phyloP scores from a whole-genome alignment of 805 yeast species.

The Kluyveromyces siamensis region DNA sequence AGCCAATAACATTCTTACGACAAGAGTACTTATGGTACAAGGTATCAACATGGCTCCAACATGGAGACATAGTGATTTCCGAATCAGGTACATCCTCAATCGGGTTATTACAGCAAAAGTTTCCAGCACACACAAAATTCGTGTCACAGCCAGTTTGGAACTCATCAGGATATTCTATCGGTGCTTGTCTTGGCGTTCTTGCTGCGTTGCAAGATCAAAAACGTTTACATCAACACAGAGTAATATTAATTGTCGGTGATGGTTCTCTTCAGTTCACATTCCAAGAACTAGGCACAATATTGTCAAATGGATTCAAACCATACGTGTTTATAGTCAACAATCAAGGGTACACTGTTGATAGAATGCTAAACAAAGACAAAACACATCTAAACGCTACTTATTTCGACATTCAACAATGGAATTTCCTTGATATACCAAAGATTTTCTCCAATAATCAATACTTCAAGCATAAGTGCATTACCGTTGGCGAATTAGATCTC shows the following conservation, averaged over 20 bases:
- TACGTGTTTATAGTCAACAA: constrained; percentile 53
- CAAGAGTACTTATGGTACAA: constrained; percentile 45
- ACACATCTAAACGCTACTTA: constrained; percentile 33
- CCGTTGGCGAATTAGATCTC: constrained; percentile 40
- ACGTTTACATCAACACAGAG: constrained; percentile 35
- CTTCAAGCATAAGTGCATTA: constrained; percentile 36
- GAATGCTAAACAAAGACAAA: constrained; percentile 47
- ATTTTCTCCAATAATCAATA: constrained; percentile 49
- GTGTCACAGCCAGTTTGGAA: constrained; percentile 61
- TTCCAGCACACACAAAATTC: constrained; percentile 43
- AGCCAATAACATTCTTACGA: constrained; percentile 18
- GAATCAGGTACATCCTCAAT: constrained; percentile 63
- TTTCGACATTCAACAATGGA: constrained; percentile 58
- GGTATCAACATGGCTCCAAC: constrained; percentile 41
- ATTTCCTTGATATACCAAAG: constrained; percentile 36
- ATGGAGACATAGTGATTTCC: constrained; percentile 49
- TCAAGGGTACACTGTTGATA: constrained; percentile 58
- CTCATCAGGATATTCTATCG: constrained; percentile 56
- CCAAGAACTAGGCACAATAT: constrained; percentile 54
- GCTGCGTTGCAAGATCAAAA: constrained; percentile 44
- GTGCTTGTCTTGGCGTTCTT: constrained; percentile 55
- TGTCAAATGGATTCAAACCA: constrained; percentile 45
- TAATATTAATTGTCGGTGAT: constrained; percentile 55
- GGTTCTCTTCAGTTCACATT: constrained; percentile 62
- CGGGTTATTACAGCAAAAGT: constrained; percentile 46